Evolutionary conservation across 345 rosid genomes (phyloP).

Genomic region (rapeseed (Brassica napus)): DNA sequence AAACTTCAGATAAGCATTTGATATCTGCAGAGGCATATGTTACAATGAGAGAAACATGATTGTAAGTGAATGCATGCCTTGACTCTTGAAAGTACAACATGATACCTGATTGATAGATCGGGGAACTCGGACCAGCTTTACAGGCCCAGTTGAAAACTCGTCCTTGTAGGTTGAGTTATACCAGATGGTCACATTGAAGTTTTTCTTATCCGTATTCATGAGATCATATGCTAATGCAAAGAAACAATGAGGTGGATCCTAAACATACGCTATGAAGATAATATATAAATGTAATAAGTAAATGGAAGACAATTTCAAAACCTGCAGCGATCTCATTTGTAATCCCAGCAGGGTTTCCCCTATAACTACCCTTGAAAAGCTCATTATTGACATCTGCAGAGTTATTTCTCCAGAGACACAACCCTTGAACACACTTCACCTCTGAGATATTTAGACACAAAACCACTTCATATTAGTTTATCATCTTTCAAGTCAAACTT

Average conservation of each 20-base stretch:
- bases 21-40: constrained; percentile 14
- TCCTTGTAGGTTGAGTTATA: constrained; percentile 33
- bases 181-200: constrained; percentile 33
- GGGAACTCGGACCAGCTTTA: constrained; percentile 30
- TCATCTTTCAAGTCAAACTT: neutral
- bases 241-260: constrained; percentile 18
- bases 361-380: constrained; percentile 59
- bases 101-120: constrained; percentile 38
- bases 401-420: constrained; percentile 64
- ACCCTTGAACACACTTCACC: constrained; percentile 63
- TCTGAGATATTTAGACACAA: constrained; percentile 38
- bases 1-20: constrained; percentile 39
- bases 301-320: constrained; percentile 34
- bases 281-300: neutral
- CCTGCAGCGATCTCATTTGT: constrained; percentile 80
- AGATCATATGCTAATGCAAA: constrained; percentile 51
- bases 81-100: neutral
- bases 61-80: neutral
- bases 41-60: constrained; percentile 45
- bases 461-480: neutral
- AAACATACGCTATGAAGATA: neutral
- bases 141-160: neutral
- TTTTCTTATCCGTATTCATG: constrained; percentile 17
- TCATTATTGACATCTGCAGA: constrained; percentile 68
- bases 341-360: constrained; percentile 56